phyloP scores from a whole-genome alignment of 495 filamentous ascomycete genomes.

The Podospora didyma region DNA sequence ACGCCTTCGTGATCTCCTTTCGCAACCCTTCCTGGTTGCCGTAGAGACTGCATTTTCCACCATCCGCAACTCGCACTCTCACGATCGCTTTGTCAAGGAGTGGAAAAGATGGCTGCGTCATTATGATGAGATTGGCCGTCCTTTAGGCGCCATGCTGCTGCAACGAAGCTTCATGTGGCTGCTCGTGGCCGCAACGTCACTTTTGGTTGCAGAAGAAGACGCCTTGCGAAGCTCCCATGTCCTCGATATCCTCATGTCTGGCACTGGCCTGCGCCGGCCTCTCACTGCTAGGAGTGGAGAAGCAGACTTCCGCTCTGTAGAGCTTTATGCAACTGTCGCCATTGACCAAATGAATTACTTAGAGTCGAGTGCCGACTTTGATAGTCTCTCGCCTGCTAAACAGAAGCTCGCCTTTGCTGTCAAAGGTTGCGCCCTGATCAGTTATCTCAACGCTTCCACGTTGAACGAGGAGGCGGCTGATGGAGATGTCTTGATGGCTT shows the following conservation, averaged over 20 bases:
- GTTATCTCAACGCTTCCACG: conserved; percentile 78
- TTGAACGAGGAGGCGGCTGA: conserved; percentile 77
- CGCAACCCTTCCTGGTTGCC: conserved; percentile 75
- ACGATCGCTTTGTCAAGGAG: conserved; percentile 52
- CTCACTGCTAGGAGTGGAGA: conserved; percentile 37
- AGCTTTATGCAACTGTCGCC: conserved; percentile 69
- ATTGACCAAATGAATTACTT: conserved; percentile 77
- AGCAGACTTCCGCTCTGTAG: conserved; percentile 54
- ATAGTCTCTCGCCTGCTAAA: conserved; percentile 81
- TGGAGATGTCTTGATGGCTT: conserved; percentile 72
- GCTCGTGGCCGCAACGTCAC: conserved; percentile 70
- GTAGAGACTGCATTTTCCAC: conserved; percentile 85
- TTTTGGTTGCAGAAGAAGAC: conserved; percentile 59
- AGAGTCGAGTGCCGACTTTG: conserved; percentile 86
- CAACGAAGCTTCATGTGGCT: conserved; percentile 83
- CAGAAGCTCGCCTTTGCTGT: conserved; percentile 81
- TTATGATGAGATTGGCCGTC: conserved; percentile 73
- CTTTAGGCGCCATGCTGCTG: conserved; percentile 87
- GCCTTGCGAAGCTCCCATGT: conserved; percentile 59
- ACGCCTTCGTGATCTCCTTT: conserved; percentile 65
- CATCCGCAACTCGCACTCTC: conserved; percentile 60
- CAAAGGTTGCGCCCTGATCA: conserved; percentile 75
- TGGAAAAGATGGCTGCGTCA: conserved; percentile 83
- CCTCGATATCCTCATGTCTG: conserved; percentile 70
- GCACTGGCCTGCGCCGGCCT: conserved; percentile 32